A percentile compares a stretch with the other conserved stretches of the same genome.
These are phyloP conservation scores for Lodderomyces pseudojiufengensis DNA, from an alignment of 1,139 yeast species.

Conservation along the genomic window DNA sequence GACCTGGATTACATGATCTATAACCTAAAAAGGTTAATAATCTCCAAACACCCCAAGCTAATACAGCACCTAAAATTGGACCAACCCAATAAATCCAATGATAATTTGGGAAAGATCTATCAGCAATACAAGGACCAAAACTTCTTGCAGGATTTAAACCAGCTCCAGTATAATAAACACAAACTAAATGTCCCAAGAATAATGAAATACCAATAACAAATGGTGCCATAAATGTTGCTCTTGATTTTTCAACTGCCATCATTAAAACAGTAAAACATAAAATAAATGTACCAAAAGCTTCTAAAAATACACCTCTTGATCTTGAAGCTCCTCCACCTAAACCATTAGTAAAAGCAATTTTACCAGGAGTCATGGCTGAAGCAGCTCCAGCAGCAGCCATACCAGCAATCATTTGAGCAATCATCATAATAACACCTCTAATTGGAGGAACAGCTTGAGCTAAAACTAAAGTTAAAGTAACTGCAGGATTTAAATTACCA, in stretches of 20 bases:
- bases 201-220: conserved; percentile 79
- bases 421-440: conserved; percentile 62
- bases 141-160: conserved; percentile 91
- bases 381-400: conserved; percentile 94
- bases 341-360: conserved; percentile 65
- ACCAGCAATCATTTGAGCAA: conserved; percentile 77
- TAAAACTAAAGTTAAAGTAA: conserved; percentile 65
- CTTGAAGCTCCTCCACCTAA: conserved; percentile 72
- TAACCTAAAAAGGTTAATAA: conserved; percentile 63
- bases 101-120: conserved; percentile 68
- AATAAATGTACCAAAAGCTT: conserved; percentile 75
- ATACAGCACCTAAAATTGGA: conserved; percentile 64
- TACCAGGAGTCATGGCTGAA: conserved; percentile 82
- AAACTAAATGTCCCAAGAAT: conserved; percentile 77
- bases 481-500: conserved; percentile 90
- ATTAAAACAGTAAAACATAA: conserved; percentile 75
- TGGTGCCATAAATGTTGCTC: conserved; percentile 78
- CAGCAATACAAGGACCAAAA: conserved; percentile 80
- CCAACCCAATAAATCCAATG: conserved; percentile 96
- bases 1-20: conserved; percentile 71
- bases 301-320: conserved; percentile 75
- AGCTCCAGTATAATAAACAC: conserved; percentile 86
- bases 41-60: conserved; percentile 69
- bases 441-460: conserved; percentile 73
- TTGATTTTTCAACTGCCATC: conserved; percentile 80